A percentile compares a stretch with the other conserved stretches of the same genome.
phyloP scores from a whole-genome alignment of 192 early-diverging fungal genomes.

The Coemansia umbellata region DNA sequence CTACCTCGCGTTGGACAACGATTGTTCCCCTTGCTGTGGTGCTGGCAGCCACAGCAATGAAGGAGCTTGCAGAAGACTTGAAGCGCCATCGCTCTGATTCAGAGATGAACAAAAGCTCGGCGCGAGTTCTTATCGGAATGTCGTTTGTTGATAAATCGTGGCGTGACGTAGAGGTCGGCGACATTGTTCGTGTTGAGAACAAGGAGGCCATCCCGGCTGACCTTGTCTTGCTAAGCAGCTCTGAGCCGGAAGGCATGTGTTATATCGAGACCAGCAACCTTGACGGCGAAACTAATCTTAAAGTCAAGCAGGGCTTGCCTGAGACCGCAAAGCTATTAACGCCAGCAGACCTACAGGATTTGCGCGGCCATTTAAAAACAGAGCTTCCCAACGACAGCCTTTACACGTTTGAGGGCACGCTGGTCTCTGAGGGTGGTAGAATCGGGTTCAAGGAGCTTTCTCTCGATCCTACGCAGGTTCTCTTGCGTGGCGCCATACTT shows the following conservation, averaged over 20 bases:
- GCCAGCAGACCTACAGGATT: slow-evolving; percentile 59
- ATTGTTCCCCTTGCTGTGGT: slow-evolving; percentile 82
- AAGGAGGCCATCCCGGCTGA: slow-evolving; percentile 90
- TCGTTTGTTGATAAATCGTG: slow-evolving; percentile 77
- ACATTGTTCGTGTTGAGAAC: slow-evolving; percentile 87
- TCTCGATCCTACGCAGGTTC: slow-evolving; percentile 87
- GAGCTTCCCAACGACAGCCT: slow-evolving; percentile 94
- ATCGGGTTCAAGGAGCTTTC: slow-evolving; percentile 64
- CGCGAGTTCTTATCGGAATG: slow-evolving; percentile 57
- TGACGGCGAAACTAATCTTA: slow-evolving; percentile 97
- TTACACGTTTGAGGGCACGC: slow-evolving; percentile 89
- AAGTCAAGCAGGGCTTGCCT: slow-evolving; percentile 89
- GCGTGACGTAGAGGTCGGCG: slow-evolving; percentile 75
- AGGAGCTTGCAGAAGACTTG: slow-evolving; percentile 92
- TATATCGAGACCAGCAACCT: slow-evolving; percentile 98
- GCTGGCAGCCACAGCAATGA: slow-evolving; percentile 81
- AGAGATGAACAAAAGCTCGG: slow-evolving; percentile 66
- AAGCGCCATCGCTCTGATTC: slow-evolving; percentile 73
- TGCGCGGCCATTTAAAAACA: slow-evolving; percentile 76
- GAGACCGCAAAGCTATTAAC: slow-evolving; percentile 76
- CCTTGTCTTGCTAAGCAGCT: slow-evolving; percentile 82
- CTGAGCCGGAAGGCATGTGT: slow-evolving; percentile 93
- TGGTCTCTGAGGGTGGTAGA: slow-evolving; percentile 45
- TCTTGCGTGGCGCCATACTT: slow-evolving; percentile 88
- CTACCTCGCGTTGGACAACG: slow-evolving; percentile 86